Evolutionary conservation across 176 grass and related monocot genomes (phyloP).

Genomic region (Triticum timopheevii): DNA sequence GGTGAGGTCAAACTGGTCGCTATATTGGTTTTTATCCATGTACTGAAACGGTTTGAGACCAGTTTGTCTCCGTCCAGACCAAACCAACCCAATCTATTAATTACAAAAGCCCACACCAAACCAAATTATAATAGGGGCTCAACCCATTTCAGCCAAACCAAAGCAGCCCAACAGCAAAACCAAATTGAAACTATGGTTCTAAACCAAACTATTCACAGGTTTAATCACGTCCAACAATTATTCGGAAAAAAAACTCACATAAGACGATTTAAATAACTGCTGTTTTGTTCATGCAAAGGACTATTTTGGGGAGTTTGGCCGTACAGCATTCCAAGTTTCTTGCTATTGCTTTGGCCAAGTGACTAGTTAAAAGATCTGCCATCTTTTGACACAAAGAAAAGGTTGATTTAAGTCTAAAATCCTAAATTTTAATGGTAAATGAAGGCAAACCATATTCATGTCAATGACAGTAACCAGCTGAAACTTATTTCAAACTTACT

Average conservation of each 20-base stretch:
- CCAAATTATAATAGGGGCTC: too few relatives aligned
- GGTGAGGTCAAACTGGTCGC: too few relatives aligned
- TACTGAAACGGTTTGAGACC: too few relatives aligned
- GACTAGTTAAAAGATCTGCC: not conserved
- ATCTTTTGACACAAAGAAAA: not conserved
- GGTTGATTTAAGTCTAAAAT: not conserved
- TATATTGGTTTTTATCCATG: too few relatives aligned
- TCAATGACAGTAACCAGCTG: not conserved
- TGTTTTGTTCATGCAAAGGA: not conserved
- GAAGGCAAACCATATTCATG: not conserved
- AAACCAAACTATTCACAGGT: too few relatives aligned
- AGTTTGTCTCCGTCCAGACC: too few relatives aligned
- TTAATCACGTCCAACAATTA: slow-evolving; percentile 23
- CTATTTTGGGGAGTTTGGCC: not conserved
- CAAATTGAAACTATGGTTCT: too few relatives aligned
- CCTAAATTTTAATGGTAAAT: not conserved
- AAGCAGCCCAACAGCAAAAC: too few relatives aligned
- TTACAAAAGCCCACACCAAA: too few relatives aligned
- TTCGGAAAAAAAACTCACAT: not conserved
- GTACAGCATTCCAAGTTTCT: not conserved
- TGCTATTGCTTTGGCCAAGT: not conserved
- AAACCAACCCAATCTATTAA: too few relatives aligned
- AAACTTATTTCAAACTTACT: not conserved
- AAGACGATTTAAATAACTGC: not conserved
- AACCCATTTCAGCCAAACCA: too few relatives aligned